Percentiles rank a stretch among this genome's conserved stretches.
phyloP scores from a whole-genome alignment of 2,329 filamentous ascomycete genomes.

The Sordariomycetes sp. region DNA sequence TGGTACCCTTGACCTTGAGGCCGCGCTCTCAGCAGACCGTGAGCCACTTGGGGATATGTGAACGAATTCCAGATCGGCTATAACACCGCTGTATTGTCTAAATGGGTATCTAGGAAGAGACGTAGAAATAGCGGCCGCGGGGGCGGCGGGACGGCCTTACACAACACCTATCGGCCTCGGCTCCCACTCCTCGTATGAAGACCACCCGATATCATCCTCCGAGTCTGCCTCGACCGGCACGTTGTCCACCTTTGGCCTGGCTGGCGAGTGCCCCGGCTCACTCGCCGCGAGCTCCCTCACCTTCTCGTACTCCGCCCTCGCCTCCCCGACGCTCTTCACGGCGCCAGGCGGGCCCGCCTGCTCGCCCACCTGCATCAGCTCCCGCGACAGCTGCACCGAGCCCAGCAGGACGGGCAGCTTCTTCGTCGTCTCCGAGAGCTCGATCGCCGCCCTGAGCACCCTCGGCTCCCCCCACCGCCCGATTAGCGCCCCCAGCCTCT shows the following conservation, averaged over 20 bases:
- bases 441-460: slow-evolving; percentile 25
- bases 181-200: slow-evolving; percentile 7
- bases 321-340: slow-evolving; percentile 14
- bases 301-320: slow-evolving; percentile 10
- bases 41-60: too few relatives aligned
- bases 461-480: slow-evolving; percentile 22
- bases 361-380: slow-evolving; percentile 20
- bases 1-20: neutral
- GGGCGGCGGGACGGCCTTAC: neutral
- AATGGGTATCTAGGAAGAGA: slow-evolving; percentile 1
- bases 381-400: slow-evolving; percentile 30
- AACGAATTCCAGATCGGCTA: too few relatives aligned
- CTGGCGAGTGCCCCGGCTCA: slow-evolving; percentile 30
- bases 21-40: too few relatives aligned
- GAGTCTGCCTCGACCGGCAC: neutral
- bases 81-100: neutral
- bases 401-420: slow-evolving; percentile 32
- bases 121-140: neutral
- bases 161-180: slow-evolving; percentile 9
- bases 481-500: slow-evolving; percentile 18
- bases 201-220: slow-evolving; percentile 6
- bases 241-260: slow-evolving; percentile 22
- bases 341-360: slow-evolving; percentile 28
- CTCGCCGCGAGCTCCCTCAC: slow-evolving; percentile 24
- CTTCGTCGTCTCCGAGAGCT: slow-evolving; percentile 25